Base-by-base conservation (phyloP, 2,329 filamentous ascomycete genomes). In the Pseudocercospora eumusae region DNA sequence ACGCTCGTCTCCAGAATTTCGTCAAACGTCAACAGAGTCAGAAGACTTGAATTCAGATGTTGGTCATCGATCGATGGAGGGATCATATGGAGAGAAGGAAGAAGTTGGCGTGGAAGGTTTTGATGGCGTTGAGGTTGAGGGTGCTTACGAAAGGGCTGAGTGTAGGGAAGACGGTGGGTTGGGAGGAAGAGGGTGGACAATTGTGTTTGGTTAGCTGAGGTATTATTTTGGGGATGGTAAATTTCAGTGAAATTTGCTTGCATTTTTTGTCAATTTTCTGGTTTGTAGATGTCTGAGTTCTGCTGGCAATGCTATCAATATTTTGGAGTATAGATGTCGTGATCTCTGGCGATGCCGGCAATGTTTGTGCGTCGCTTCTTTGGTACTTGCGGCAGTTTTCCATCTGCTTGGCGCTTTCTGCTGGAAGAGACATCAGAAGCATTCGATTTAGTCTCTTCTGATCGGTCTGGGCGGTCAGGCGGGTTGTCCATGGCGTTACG, bases 191-290 rank as follows among this genome's bases (percentile, higher is more conserved):
- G 31, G 59, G 42, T 7, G 59, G 59, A 33, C 23, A 52, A 21
- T 61, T 61, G 45, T 61, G 53, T 61, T 61, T 61, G 42, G 59
- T 61, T 57, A 47, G 44, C 18, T 47, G 23, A 18, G 15, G 8
- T 40, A n/a, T 4, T 31, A 11, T 3, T 11, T 31, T 9, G 28
- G 9, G 23, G 23, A 25, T 25, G 23, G 6, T 25, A 25, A 25
- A 25, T 25, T 3, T 25, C 23, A n/a, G 23, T 3, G 23, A 25
- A 25, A 3, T 25, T 25, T 25, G 23, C 23, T 25, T 25, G 23
- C 23, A 25, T 25, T 25, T 25, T 25, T 25, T 25, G 23, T 25
- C 23, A 25, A 25, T 25, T 3, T 25, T 25, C 23, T 6, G 23
- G 23, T 25, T 3, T 25, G 23, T 25, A 25, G 23, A 25, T 25